phyloP scores from a whole-genome alignment of 148 eudicot genomes.

The Nepenthes mirabilis region DNA sequence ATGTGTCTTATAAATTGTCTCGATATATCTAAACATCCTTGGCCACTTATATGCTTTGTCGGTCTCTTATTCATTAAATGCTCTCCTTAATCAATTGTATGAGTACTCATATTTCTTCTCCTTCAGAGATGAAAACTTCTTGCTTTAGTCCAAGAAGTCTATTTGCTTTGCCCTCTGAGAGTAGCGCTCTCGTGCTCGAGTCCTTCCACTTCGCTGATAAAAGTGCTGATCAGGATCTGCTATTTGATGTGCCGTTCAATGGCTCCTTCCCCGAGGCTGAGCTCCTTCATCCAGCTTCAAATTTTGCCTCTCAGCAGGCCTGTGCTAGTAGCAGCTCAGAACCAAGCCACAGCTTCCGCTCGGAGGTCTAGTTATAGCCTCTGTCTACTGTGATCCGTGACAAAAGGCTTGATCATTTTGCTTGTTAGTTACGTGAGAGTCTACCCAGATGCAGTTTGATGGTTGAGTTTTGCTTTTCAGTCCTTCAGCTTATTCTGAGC shows the following conservation, averaged over 20 bases:
- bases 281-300: constrained; percentile 50
- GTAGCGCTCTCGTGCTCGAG: constrained; percentile 41
- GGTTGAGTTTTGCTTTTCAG: too few species aligned
- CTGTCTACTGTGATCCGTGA: too few species aligned
- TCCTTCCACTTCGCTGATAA: constrained; percentile 45
- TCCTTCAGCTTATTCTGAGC: neutral
- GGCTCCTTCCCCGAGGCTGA: constrained; percentile 88
- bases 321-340: constrained; percentile 61
- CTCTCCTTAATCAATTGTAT: neutral
- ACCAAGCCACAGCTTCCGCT: neutral
- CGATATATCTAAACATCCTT: neutral
- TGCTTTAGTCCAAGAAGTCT: constrained; percentile 45
- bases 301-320: constrained; percentile 39
- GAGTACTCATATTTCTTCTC: constrained; percentile 3
- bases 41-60: neutral
- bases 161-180: constrained; percentile 36
- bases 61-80: neutral
- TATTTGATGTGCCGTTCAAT: constrained; percentile 72
- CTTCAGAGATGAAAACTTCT: constrained; percentile 26
- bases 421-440: too few species aligned
- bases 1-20: too few species aligned
- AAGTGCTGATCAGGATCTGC: constrained; percentile 62
- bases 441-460: too few species aligned
- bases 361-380: too few species aligned
- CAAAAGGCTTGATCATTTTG: too few species aligned